These are phyloP conservation scores for Ascochyta rabiei DNA, from an alignment of 2,329 filamentous ascomycete genomes.

Conservation along the genomic window DNA sequence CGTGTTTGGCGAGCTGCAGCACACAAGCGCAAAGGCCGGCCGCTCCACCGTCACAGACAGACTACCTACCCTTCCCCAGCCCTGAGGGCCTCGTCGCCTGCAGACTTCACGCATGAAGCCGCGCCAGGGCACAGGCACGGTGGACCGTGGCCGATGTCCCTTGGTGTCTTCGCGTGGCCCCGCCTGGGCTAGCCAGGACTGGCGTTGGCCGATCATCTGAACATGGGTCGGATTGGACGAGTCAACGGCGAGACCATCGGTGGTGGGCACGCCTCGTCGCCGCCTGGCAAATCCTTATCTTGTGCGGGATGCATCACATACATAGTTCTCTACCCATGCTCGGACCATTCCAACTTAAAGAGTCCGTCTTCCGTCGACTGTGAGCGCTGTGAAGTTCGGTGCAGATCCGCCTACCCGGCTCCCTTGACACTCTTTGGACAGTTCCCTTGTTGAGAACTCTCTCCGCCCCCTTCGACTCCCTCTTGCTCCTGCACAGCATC, in stretches of 20 bases:
- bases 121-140: conserved; percentile 2
- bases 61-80: conserved; percentile 4
- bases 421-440: conserved; percentile 4
- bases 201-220: conserved; percentile 10
- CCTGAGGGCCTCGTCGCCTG: conserved; percentile 6
- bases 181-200: conserved; percentile 10
- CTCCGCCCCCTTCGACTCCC: background rate
- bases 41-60: background rate
- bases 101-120: conserved; percentile 7
- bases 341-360: conserved; percentile 23
- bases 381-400: conserved; percentile 6
- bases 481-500: conserved; percentile 13
- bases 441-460: conserved; percentile 6
- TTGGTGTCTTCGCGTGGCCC: conserved; percentile 13
- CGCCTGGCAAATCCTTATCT: conserved; percentile 43
- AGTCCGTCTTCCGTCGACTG: conserved; percentile 10
- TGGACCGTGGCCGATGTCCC: conserved; percentile 2
- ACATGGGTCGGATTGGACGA: conserved; percentile 27
- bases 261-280: conserved; percentile 12
- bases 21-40: conserved; percentile 4
- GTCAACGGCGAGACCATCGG: conserved; percentile 28
- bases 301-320: conserved; percentile 39
- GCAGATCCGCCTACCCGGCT: conserved; percentile 17
- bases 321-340: conserved; percentile 20
- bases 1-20: conserved; percentile 14